Base-by-base conservation (phyloP, 2,329 filamentous ascomycete species). In the Ophiosphaerella narmari region DNA sequence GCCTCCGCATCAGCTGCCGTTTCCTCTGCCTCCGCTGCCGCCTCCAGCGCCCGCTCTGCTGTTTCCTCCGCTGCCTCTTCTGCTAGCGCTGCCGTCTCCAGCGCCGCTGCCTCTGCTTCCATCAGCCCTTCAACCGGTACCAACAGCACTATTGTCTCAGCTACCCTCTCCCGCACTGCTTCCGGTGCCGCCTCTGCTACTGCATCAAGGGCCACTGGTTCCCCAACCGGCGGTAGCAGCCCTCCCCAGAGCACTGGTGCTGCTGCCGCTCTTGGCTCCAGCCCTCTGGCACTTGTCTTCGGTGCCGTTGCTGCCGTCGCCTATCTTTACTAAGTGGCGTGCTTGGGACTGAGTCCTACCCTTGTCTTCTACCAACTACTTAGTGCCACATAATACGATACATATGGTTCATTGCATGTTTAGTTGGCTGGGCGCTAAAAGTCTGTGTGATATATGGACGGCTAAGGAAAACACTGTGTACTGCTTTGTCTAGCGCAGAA, bases 261-360 rank as follows among this genome's bases (percentile, higher is more conserved):
- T 43, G 67, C 70, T 23, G 47, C 57, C 16, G 51, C 63, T 14
- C 61, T 68, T 43, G 57, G 66, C 39, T 59, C 65, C 45, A 74
- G 70, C 64, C 72, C 71, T 14, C 41, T 77, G 34, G 70, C 74
- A 32, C 62, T 77, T 43, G 65, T 76, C 50, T 61, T 76, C 48
- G 68, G 75, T 47, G 74, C 70, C 43, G 63, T 73, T 16, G 75
- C 72, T 47, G 75, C 73, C 31, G 68, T 77, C 49, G 68, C 70
- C 39, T 76, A 73, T 65, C 66, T 76, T 50, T 66, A 67, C 56
- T 75, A 74, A 66, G 57, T 50, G 46, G 39, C 42, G 34, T 29
- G 23, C 29, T 39, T 26, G 13, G 33, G 13, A 16, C 33, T 4
- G 13, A 35, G 13, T 35, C 13, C 26, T 7, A 18, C 21, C n/a